Conservation (phyloP, 805 yeast genomes). For the Phaffomyces antillensis region DNA sequence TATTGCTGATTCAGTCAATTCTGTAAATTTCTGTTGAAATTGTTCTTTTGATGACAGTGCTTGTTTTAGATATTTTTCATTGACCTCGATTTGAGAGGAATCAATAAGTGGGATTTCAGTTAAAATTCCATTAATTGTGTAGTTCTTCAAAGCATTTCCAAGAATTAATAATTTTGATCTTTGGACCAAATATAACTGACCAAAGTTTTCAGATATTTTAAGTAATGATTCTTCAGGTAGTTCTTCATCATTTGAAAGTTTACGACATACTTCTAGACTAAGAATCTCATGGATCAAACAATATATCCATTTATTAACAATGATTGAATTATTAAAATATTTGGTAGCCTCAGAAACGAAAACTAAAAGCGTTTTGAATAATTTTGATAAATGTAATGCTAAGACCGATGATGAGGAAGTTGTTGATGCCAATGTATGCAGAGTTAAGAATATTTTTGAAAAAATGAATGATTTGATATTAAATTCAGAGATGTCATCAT, state of each 20-base stretch:
- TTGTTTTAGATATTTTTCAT: constrained; percentile 12
- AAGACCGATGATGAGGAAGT: constrained; percentile 35
- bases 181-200: constrained; percentile 42
- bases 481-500: constrained; percentile 26
- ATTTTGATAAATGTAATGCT: constrained; percentile 32
- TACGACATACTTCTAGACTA: constrained; percentile 15
- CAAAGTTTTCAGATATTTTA: constrained; percentile 33
- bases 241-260: constrained; percentile 14
- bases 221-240: constrained; percentile 19
- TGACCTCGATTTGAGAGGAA: neutral
- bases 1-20: constrained; percentile 50
- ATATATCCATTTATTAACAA: constrained; percentile 35
- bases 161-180: constrained; percentile 35
- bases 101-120: constrained; percentile 9
- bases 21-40: constrained; percentile 38
- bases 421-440: constrained; percentile 16
- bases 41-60: constrained; percentile 26
- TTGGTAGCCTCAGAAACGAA: constrained; percentile 36
- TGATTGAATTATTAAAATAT: constrained; percentile 16
- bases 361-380: constrained; percentile 25
- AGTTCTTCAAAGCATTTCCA: constrained; percentile 24
- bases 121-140: constrained; percentile 26
- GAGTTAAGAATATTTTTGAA: constrained; percentile 23
- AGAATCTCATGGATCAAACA: constrained; percentile 36
- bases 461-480: neutral